Evolutionary conservation across 805 yeast genomes (phyloP).

Genomic region (Schizosaccharomyces lindneri): DNA sequence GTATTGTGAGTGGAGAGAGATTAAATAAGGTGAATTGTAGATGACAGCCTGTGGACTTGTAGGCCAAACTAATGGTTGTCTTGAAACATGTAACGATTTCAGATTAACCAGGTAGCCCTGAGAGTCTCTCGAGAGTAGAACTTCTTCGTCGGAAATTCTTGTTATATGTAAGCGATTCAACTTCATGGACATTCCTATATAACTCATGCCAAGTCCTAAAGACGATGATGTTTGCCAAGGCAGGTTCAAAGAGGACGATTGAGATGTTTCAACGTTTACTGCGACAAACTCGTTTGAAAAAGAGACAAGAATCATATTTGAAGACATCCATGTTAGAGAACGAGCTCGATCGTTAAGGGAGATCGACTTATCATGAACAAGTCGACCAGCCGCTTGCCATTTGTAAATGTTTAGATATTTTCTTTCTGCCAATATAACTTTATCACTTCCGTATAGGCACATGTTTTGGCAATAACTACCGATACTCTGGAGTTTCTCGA

Average conservation of each 20-base stretch:
- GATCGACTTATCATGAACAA: not conserved
- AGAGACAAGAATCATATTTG: not conserved
- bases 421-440: not conserved
- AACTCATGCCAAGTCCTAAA: not conserved
- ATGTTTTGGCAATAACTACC: not conserved
- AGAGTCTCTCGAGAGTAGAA: not conserved
- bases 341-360: not conserved
- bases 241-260: not conserved
- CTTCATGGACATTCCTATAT: not conserved
- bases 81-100: not conserved
- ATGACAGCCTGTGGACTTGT: not conserved
- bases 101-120: not conserved
- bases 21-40: not conserved
- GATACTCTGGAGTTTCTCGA: not conserved
- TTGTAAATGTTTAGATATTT: not conserved
- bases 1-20: not conserved
- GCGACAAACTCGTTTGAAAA: not conserved
- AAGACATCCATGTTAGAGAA: not conserved
- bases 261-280: not conserved
- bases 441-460: not conserved
- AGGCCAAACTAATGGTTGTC: not conserved
- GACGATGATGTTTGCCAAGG: not conserved
- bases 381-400: not conserved
- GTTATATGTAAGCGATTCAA: not conserved
- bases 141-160: not conserved